Evolutionary conservation across 306 rosid species (phyloP), one percentile per base, ranked within the genome.

Genomic region (Ormosia emarginata): DNA sequence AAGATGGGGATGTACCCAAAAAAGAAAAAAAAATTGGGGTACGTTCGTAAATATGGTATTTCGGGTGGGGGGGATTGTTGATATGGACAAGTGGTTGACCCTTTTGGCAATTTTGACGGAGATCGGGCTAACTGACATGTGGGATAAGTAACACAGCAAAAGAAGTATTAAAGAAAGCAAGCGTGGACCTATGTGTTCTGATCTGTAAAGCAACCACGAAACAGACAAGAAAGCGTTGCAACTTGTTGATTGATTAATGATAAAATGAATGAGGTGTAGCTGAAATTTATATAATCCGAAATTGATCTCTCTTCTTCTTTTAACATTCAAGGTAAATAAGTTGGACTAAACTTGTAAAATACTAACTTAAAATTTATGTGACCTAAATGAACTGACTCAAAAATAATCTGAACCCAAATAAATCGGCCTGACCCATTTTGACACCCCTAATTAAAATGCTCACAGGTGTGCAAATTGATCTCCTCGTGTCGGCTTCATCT

Each of bases 191-290:
- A 7, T 15, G 4, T n/a, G 30, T 50, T 55, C 69, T 40, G 1
- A 81, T 80, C 79, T 56, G 11, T 3, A 58, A 24, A 36, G 39
- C 2, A 33, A 0, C 1, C 67, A 12, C 15, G 30, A 71, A 79
- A 81, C 32, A 5, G 86, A 88, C 84, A 77, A 75, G 47, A 24
- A 37, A 63, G 62, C 84, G 87, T 91, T 69, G 67, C 92, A 91
- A 10, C 61, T 77, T 37, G 81, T 49, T 55, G 43, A 47, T 1
- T 18, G 24, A n/a, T n/a, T n/a, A n/a, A n/a, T n/a, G n/a, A n/a
- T n/a, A n/a, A n/a, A n/a, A n/a, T n/a, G n/a, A n/a, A n/a, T n/a
- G n/a, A n/a, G n/a, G n/a, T n/a, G n/a, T n/a, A n/a, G n/a, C n/a
- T n/a, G n/a, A n/a, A n/a, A n/a, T n/a, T n/a, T n/a, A n/a, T n/a